Evolutionary conservation across 345 rosid species (phyloP).

Genomic region (Adansonia digitata): DNA sequence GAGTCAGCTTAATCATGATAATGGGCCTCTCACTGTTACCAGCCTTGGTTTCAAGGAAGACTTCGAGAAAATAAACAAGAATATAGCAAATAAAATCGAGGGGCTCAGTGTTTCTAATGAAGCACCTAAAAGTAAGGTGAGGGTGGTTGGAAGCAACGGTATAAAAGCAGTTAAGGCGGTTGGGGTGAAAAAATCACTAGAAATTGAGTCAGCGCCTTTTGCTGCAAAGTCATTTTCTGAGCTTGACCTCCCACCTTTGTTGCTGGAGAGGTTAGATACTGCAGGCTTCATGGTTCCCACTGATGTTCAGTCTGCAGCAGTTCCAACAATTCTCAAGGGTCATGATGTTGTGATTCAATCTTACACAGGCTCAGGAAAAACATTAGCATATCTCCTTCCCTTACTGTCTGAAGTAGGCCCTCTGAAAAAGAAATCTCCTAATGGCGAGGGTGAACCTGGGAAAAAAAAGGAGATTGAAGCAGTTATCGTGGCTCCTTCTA

Average conservation of each 20-base stretch:
- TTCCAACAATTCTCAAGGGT: slow-evolving; percentile 67
- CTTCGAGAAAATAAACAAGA: slow-evolving; percentile 23
- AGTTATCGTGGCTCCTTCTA: slow-evolving; percentile 88
- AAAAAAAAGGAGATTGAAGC: slow-evolving; percentile 70
- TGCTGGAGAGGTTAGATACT: slow-evolving; percentile 59
- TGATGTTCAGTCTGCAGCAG: slow-evolving; percentile 79
- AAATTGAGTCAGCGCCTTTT: slow-evolving; percentile 53
- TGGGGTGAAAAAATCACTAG: slow-evolving; percentile 35
- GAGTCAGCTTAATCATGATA: slow-evolving; percentile 32
- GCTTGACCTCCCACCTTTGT: slow-evolving; percentile 69
- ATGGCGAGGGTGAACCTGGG: slow-evolving; percentile 27
- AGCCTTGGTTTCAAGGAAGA: slow-evolving; percentile 49
- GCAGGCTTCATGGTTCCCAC: slow-evolving; percentile 76
- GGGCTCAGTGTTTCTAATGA: slow-evolving; percentile 23
- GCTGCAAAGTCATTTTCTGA: slow-evolving; percentile 76
- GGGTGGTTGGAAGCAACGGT: slow-evolving; percentile 27
- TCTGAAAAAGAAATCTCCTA: slow-evolving; percentile 34
- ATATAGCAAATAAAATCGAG: slow-evolving; percentile 26
- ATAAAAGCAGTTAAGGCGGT: slow-evolving; percentile 36
- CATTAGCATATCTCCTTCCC: slow-evolving; percentile 83
- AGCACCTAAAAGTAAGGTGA: slow-evolving; percentile 33
- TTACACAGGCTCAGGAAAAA: slow-evolving; percentile 92
- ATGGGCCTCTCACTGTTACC: slow-evolving; percentile 57
- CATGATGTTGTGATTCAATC: slow-evolving; percentile 87
- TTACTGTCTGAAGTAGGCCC: slow-evolving; percentile 81